These are phyloP conservation scores for Fomitopsis pulvina DNA, from an alignment of 768 basidiomycete species.

Conservation along the genomic window DNA sequence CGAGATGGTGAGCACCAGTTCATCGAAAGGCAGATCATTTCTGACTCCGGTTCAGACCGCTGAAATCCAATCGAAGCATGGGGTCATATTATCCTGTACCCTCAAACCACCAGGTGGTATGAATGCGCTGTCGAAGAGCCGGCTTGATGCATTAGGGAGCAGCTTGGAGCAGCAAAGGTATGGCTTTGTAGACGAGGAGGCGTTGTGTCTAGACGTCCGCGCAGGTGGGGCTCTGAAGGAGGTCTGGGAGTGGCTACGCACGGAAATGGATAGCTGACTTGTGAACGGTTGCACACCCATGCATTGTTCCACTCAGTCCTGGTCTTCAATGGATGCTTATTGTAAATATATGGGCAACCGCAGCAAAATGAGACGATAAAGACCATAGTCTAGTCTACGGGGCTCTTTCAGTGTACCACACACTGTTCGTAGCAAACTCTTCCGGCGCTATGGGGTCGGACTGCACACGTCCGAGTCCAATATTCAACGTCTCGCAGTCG, in stretches of 20 bases:
- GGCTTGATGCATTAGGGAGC: conserved; percentile 21
- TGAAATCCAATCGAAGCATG: conserved; percentile 56
- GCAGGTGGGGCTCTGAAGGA: conserved; percentile 11
- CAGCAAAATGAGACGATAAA: background rate
- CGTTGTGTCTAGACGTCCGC: conserved; percentile 4
- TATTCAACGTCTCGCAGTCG: background rate
- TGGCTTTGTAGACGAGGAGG: conserved; percentile 28
- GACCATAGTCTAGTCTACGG: conserved; percentile 10
- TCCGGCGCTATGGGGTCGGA: conserved; percentile 61
- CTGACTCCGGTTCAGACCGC: conserved; percentile 30
- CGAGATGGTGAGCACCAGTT: conserved; percentile 26
- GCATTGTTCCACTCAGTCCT: too few species aligned
- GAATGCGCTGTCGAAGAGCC: conserved; percentile 8
- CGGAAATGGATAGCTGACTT: conserved; percentile 23
- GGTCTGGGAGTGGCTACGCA: conserved; percentile 26
- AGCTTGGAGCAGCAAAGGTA: conserved; percentile 31
- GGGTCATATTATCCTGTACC: conserved; percentile 47
- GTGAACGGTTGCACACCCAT: background rate
- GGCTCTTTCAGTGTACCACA: conserved; percentile 62
- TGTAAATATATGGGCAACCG: too few species aligned
- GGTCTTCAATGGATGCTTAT: too few species aligned
- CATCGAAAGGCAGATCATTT: background rate
- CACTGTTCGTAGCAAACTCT: conserved; percentile 64
- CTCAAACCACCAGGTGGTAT: conserved; percentile 20
- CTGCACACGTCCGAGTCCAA: conserved; percentile 28